These are phyloP conservation scores for Aeschynomene evenia DNA, from an alignment of 306 rosid genomes.

Conservation along the genomic window DNA sequence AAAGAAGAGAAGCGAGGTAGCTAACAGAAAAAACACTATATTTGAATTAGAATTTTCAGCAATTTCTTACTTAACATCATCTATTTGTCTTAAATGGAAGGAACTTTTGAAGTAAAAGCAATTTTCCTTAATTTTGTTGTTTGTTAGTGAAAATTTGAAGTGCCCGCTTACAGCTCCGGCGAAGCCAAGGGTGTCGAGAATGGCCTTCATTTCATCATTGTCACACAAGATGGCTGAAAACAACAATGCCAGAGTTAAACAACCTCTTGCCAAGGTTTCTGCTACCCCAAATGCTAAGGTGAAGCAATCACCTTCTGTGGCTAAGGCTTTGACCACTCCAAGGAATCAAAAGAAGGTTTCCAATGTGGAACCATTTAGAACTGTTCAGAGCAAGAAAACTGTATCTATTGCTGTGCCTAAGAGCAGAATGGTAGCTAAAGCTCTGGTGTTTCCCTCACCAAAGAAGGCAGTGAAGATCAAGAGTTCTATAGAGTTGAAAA, in stretches of 20 bases:
- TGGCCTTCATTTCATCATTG: conserved; percentile 65
- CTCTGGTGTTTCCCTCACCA: conserved; percentile 78
- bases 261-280: conserved; percentile 39
- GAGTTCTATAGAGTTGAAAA: conserved; percentile 50
- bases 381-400: conserved; percentile 67
- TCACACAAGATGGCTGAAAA: conserved; percentile 48
- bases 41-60: too few species aligned
- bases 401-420: conserved; percentile 50
- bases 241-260: conserved; percentile 38
- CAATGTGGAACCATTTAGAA: conserved; percentile 61
- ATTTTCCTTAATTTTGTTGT: not conserved
- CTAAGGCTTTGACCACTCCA: conserved; percentile 79
- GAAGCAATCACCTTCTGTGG: conserved; percentile 45
- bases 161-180: conserved; percentile 88
- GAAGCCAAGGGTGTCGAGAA: conserved; percentile 75
- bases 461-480: conserved; percentile 49
- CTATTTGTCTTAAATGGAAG: not conserved
- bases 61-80: not conserved
- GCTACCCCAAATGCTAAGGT: conserved; percentile 67
- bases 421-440: conserved; percentile 59
- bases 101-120: not conserved
- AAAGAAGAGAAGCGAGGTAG: conserved; percentile 54
- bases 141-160: conserved; percentile 53
- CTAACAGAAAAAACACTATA: not conserved
- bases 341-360: conserved; percentile 65